Evolutionary conservation across 2,329 filamentous ascomycete genomes (phyloP).

Genomic region (Aureobasidium namibiae): DNA sequence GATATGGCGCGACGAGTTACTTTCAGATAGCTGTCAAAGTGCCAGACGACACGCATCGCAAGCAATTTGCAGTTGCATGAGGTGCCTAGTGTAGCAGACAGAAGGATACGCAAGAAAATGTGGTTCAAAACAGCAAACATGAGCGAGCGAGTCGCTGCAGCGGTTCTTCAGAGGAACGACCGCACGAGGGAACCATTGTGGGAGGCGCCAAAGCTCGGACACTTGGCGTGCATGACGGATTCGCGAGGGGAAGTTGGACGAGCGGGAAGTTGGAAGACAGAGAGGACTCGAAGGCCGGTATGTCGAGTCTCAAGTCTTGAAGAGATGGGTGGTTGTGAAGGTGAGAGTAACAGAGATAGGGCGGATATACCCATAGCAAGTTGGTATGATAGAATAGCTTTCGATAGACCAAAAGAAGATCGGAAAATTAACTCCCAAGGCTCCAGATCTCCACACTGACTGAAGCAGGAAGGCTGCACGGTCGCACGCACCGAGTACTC

Average conservation of each 20-base stretch:
- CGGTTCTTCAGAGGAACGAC: neutral
- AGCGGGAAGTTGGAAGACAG: neutral
- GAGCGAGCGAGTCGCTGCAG: neutral
- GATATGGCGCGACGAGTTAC: neutral
- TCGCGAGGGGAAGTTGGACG: slow-evolving; percentile 6
- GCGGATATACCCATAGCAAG: neutral
- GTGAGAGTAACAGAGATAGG: neutral
- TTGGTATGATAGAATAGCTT: neutral
- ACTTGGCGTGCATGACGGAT: slow-evolving; percentile 9
- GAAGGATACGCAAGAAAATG: neutral
- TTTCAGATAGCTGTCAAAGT: neutral
- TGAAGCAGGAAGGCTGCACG: neutral
- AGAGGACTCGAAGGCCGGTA: neutral
- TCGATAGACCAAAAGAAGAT: neutral
- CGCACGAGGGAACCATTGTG: neutral
- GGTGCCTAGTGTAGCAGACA: neutral
- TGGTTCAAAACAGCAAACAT: neutral
- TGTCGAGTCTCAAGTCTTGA: neutral
- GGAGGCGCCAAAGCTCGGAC: slow-evolving; percentile 2
- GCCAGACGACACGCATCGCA: neutral
- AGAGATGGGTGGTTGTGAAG: neutral
- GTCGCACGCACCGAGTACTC: neutral
- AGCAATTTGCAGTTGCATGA: neutral
- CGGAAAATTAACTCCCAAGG: neutral
- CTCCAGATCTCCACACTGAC: neutral